Evolutionary conservation across 768 basidiomycete species (phyloP).

Genomic region (Vararia minispora): DNA sequence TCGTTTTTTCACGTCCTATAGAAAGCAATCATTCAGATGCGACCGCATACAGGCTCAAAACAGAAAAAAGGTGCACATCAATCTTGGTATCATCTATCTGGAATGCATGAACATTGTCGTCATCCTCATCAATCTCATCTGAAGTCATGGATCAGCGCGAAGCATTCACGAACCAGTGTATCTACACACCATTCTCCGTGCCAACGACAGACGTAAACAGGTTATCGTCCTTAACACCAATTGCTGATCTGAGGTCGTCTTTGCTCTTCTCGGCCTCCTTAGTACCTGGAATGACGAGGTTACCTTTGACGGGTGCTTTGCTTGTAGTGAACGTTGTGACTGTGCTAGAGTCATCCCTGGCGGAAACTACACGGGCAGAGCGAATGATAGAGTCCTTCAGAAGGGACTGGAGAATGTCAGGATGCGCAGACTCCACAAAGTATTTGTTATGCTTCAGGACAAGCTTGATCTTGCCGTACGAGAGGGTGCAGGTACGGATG

Average conservation of each 20-base stretch:
- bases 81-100: constrained; percentile 92
- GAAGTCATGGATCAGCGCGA: constrained; percentile 4
- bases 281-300: constrained; percentile 79
- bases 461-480: constrained; percentile 97
- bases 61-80: constrained; percentile 43
- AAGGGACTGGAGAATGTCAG: constrained; percentile 81
- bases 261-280: constrained; percentile 63
- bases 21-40: constrained; percentile 2
- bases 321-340: constrained; percentile 67
- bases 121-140: constrained; percentile 98
- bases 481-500: constrained; percentile 88
- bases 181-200: constrained; percentile 74
- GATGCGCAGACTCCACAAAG: constrained; percentile 91
- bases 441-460: constrained; percentile 98
- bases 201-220: constrained; percentile 95
- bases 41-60: not conserved
- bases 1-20: constrained; percentile 86
- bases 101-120: constrained; percentile 94
- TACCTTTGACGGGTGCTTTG: constrained; percentile 75
- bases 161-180: not conserved
- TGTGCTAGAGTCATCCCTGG: constrained; percentile 64
- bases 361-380: constrained; percentile 69
- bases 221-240: constrained; percentile 48
- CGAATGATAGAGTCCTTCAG: constrained; percentile 81
- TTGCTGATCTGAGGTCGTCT: constrained; percentile 32